Conservation (phyloP, 345 rosid species). For the Salix brachista region DNA sequence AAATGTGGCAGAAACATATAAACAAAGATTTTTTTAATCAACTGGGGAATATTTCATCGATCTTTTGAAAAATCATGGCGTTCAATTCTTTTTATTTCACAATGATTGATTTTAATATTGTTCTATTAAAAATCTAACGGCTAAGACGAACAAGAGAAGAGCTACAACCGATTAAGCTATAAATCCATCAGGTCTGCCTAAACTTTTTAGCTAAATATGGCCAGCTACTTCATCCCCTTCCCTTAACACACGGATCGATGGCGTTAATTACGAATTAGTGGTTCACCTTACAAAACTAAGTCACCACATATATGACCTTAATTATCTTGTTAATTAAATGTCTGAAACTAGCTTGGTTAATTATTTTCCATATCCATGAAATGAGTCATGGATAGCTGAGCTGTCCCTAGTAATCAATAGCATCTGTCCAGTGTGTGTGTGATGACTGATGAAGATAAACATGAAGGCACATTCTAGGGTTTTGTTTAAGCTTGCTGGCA, state of each 20-base stretch:
- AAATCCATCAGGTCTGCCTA: background rate
- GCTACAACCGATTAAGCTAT: background rate
- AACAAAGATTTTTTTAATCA: background rate
- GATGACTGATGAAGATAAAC: background rate
- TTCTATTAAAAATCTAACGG: background rate
- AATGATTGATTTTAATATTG: too few species aligned
- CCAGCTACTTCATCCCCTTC: too few species aligned
- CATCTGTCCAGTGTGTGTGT: background rate
- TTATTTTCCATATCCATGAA: too few species aligned
- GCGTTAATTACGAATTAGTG: background rate
- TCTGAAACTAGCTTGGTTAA: too few species aligned
- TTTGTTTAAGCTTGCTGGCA: background rate
- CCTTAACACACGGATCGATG: too few species aligned
- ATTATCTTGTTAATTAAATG: background rate
- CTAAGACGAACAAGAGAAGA: background rate
- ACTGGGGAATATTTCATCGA: background rate
- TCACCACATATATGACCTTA: background rate
- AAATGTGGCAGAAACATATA: background rate
- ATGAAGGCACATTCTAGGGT: constrained; percentile 6
- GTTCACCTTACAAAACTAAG: background rate
- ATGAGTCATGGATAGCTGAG: too few species aligned
- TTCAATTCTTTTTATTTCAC: too few species aligned
- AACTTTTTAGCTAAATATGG: too few species aligned
- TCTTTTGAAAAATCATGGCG: background rate
- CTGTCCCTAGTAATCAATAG: background rate